These are phyloP conservation scores for Dioscorea zingiberensis DNA, from an alignment of 106 monocot species.

Conservation along the genomic window DNA sequence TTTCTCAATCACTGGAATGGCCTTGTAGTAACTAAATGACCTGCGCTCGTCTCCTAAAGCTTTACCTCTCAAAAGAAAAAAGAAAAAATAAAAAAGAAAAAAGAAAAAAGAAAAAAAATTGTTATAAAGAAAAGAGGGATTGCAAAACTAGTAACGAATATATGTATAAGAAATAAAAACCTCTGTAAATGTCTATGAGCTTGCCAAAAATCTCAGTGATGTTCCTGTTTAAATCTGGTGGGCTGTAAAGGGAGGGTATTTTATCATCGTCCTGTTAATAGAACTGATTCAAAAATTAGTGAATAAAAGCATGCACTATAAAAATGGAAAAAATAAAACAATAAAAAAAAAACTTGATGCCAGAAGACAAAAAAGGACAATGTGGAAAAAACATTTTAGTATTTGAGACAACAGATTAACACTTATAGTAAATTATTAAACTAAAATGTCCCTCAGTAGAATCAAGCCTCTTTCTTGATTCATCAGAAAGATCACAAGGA, in stretches of 20 bases:
- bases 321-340: not conserved
- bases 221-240: conserved; percentile 77
- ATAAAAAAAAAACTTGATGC: too few species aligned
- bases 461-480: too few species aligned
- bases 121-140: not conserved
- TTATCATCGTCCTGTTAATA: conserved; percentile 24
- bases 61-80: conserved; percentile 17
- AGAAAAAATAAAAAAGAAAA: too few species aligned
- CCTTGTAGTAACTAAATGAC: conserved; percentile 97
- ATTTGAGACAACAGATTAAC: not conserved
- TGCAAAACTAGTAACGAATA: not conserved
- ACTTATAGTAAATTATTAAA: not conserved
- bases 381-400: not conserved
- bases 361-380: too few species aligned
- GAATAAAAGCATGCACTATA: not conserved
- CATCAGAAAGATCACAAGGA: too few species aligned
- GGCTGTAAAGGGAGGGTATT: conserved; percentile 48
- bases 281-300: conserved; percentile 5
- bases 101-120: not conserved
- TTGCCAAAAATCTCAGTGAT: conserved; percentile 90
- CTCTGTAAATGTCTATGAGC: conserved; percentile 86
- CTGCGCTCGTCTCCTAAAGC: conserved; percentile 95
- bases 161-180: conserved; percentile 7
- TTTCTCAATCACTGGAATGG: conserved; percentile 94
- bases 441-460: too few species aligned